Evolutionary conservation across 257 asterid genomes (phyloP), one percentile per base, ranked within the genome.

Genomic region (Gentiana straminea): DNA sequence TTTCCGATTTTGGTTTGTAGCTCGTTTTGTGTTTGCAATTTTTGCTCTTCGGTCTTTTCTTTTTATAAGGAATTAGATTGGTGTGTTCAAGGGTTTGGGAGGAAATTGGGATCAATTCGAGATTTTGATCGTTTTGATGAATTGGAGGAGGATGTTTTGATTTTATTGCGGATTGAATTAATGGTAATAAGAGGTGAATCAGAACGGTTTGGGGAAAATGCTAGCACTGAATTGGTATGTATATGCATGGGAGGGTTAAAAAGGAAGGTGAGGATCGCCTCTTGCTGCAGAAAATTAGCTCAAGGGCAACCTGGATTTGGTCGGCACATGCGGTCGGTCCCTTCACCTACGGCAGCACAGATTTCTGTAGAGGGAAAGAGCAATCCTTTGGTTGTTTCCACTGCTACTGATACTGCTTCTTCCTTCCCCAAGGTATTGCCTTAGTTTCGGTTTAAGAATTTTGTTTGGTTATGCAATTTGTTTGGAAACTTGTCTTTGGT

Each of bases 251-350:
- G 71, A 64, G 66, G 75, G 61, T 53, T 54, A 52, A 55, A 46
- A 54, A 68, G 65, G 70, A 61, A 52, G 69, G 64, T 61, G 56
- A 38, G 48, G 55, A 63, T 62, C 54, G 64, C 62, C 46, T 4
- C 9, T 10, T 10, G 9, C 54, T 57, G 41, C 47, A 58, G 65
- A 49, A 49, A 45, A 51, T 37, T 62, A 4, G 32, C 35, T 37
- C 33, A 12, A 54, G 56, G 45, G 32, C n/a, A n/a, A n/a, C n/a
- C 64, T 38, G 64, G 50, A 44, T 52, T 64, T 35, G 10, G 59
- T 64, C 77, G 60, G 70, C 77, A 67, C 69, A 72, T 72, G 77
- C 70, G 59, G 70, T 65, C 70, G 44, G 60, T 65, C 52, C 73
- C 67, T 70, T 70, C 62, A 50, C 60, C 70, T 45, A 68, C 70